Evolutionary conservation across 1,284 basidiomycete genomes (phyloP).

Genomic region (Sporisorium iseilematis-ciliati): DNA sequence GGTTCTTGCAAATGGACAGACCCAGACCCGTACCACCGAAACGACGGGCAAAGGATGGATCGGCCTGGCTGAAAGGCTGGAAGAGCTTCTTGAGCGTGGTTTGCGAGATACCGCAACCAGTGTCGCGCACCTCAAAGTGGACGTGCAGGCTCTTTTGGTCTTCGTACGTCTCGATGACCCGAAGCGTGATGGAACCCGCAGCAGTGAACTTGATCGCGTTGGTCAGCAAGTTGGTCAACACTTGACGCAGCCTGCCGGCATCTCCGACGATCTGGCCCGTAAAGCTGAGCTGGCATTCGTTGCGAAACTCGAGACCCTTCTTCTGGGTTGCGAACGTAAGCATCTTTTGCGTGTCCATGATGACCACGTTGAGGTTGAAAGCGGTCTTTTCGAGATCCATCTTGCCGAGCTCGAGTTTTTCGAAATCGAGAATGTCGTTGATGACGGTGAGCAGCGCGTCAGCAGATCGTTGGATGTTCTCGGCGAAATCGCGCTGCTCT

Average conservation of each 20-base stretch:
- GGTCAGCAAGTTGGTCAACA: constrained; percentile 70
- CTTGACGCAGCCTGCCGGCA: constrained; percentile 65
- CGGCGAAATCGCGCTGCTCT: constrained; percentile 71
- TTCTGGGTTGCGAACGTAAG: constrained; percentile 68
- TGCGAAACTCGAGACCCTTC: constrained; percentile 68
- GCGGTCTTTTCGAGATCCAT: constrained; percentile 71
- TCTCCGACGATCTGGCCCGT: constrained; percentile 64
- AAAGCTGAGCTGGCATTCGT: constrained; percentile 59
- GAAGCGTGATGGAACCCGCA: constrained; percentile 66
- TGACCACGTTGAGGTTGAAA: constrained; percentile 70
- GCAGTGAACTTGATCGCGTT: constrained; percentile 71
- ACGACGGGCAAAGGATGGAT: constrained; percentile 63
- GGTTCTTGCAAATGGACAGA: constrained; percentile 60
- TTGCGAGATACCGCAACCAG: constrained; percentile 69
- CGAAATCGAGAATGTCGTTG: constrained; percentile 72
- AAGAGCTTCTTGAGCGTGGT: constrained; percentile 67
- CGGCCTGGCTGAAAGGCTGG: constrained; percentile 68
- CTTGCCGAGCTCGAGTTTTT: constrained; percentile 71
- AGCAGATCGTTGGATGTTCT: constrained; percentile 71
- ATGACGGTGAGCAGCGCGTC: constrained; percentile 72
- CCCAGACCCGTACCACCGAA: constrained; percentile 67
- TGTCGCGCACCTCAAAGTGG: constrained; percentile 68
- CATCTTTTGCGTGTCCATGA: constrained; percentile 68
- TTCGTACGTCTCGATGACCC: constrained; percentile 61
- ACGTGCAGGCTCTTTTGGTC: constrained; percentile 57